Base-by-base conservation (phyloP, 192 early-diverging fungal genomes). In the Coemansia sp. region DNA sequence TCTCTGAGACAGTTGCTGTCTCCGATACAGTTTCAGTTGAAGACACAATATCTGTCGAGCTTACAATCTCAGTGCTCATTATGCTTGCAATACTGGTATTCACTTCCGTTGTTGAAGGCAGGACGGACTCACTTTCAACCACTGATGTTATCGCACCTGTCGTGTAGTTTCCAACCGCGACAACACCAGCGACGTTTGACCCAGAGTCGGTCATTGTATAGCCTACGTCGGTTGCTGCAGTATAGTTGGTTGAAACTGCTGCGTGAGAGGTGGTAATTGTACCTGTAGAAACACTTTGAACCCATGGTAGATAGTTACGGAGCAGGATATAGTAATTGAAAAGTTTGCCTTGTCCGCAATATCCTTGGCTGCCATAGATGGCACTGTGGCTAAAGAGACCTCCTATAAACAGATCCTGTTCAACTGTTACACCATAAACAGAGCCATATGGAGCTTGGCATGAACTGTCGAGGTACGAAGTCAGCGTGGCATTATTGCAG, bases 281-380 rank as follows among this genome's bases (percentile, higher is more conserved):
- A 2, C 44, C 23, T 6, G 37, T 53, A 0, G 55, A 17, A 14
- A 30, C 36, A 10, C n/a, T 23, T 34, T 69, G 19, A 19, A 59
- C 52, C 72, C 72, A 74, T 10, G 62, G 31, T 0, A 74, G 28
- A 28, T 74, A 74, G 62, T 74, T 67, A 41, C 66, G 62, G 17
- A 74, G 20, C 27, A 68, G 25, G 4, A 50, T 57, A 50, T 74
- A 74, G 58, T 74, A 74, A 47, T 44, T 60, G 36, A 57, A 42
- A 9, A 74, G 41, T 3, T 44, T 59, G 1, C 52, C 38, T 1
- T 33, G 19, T 1, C 66, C 59, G 25, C 72, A 74, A 22, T 64
- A 68, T 3, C 57, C 66, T 15, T 22, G 40, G 31, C 33, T 34
- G 3, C 61, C 50, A 19, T 62, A 54, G 11, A 54, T 19, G 4